phyloP scores from a whole-genome alignment of 2,329 filamentous ascomycete species.

The Fusarium tupiense region DNA sequence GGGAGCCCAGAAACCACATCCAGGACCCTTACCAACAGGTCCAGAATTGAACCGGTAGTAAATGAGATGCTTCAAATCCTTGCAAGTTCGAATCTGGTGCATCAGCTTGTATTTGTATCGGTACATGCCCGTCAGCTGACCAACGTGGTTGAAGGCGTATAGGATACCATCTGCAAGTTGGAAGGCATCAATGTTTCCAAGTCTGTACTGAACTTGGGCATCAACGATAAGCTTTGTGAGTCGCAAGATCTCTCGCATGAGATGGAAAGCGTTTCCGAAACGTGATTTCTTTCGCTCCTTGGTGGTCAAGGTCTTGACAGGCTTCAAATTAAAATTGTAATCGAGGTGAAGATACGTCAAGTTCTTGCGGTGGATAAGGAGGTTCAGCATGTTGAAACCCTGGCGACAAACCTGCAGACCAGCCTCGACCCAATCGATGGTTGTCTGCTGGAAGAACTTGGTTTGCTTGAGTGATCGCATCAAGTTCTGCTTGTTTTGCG shows the following conservation, averaged over 20 bases:
- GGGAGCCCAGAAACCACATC: constrained; percentile 98
- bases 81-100: constrained; percentile 99
- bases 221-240: constrained; percentile 98
- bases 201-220: constrained; percentile 95
- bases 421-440: constrained; percentile 99
- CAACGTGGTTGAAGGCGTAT: constrained; percentile 99
- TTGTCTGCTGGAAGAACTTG: constrained; percentile 99
- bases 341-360: constrained; percentile 97
- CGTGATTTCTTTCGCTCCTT: constrained; percentile 99
- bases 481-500: constrained; percentile 92
- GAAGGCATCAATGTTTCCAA: constrained; percentile 99
- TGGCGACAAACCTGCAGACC: constrained; percentile 97
- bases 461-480: constrained; percentile 91
- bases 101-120: constrained; percentile 99
- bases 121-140: constrained; percentile 98
- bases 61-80: constrained; percentile 98
- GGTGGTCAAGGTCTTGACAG: constrained; percentile 97
- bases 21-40: constrained; percentile 95
- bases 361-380: constrained; percentile 98
- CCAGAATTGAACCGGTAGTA: constrained; percentile 99
- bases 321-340: constrained; percentile 99
- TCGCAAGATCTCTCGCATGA: constrained; percentile 97
- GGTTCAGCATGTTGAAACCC: constrained; percentile 98
- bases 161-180: constrained; percentile 97
- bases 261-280: constrained; percentile 98